Conservation (phyloP, 257 asterid species). For the Eustoma russellianum region DNA sequence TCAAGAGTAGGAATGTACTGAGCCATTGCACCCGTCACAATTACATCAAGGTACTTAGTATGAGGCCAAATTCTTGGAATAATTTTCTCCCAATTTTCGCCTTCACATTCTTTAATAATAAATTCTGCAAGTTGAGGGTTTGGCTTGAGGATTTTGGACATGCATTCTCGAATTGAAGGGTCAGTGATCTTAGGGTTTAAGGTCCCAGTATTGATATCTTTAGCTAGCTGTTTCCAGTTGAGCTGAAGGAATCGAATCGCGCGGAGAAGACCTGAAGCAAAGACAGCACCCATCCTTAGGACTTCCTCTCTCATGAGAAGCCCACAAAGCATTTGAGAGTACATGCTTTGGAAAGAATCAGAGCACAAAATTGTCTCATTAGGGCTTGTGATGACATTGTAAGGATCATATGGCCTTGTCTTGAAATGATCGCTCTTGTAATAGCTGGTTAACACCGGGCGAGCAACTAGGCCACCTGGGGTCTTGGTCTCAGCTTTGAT, state of each 20-base stretch:
- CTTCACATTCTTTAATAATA: constrained; percentile 41
- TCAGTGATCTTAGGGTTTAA: constrained; percentile 45
- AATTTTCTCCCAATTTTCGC: constrained; percentile 60
- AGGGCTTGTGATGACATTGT: constrained; percentile 68
- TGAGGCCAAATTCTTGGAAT: constrained; percentile 78
- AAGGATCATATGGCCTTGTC: constrained; percentile 56
- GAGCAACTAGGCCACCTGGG: constrained; percentile 64
- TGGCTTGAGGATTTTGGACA: constrained; percentile 33
- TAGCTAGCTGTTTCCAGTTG: constrained; percentile 50
- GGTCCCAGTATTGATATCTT: constrained; percentile 47
- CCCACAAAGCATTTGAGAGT: constrained; percentile 80
- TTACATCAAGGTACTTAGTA: constrained; percentile 62
- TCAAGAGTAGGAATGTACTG: constrained; percentile 76
- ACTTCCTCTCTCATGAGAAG: constrained; percentile 60
- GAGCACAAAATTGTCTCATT: constrained; percentile 64
- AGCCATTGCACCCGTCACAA: constrained; percentile 89
- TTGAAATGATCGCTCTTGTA: constrained; percentile 73
- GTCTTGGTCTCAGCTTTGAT: constrained; percentile 63
- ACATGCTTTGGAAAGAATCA: constrained; percentile 76
- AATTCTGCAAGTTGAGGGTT: constrained; percentile 39
- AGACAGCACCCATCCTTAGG: constrained; percentile 76
- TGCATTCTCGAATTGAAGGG: constrained; percentile 19
- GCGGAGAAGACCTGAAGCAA: constrained; percentile 73
- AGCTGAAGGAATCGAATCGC: constrained; percentile 64
- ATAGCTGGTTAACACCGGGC: constrained; percentile 81